phyloP scores from a whole-genome alignment of 225 moss, liverwort and hornwort species.

The Sphagnum tenellum region DNA sequence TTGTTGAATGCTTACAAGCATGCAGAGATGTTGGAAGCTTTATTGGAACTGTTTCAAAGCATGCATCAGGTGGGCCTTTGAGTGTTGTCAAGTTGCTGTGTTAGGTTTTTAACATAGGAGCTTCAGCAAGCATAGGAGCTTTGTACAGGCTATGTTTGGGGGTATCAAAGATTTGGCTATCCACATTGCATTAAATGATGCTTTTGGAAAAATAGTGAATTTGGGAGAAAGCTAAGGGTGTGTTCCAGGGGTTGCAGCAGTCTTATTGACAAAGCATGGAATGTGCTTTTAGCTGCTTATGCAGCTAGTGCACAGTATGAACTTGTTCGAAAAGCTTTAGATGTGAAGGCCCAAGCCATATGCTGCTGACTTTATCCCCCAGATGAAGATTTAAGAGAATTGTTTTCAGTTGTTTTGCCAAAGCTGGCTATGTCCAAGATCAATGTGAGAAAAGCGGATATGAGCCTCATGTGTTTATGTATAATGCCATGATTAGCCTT shows the following conservation, averaged over 20 bases:
- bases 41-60: conserved; percentile 12
- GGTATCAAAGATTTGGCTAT: conserved; percentile 14
- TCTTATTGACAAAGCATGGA: conserved; percentile 18
- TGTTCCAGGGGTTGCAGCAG: conserved; percentile 9
- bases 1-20: conserved; percentile 26
- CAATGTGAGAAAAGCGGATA: conserved; percentile 34
- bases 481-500: conserved; percentile 42
- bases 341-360: conserved; percentile 21
- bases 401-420: conserved; percentile 29
- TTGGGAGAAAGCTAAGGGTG: conserved; percentile 19
- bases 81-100: conserved; percentile 25
- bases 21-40: conserved; percentile 24
- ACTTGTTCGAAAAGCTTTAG: conserved; percentile 13
- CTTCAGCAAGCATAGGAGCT: conserved; percentile 18
- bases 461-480: conserved; percentile 37
- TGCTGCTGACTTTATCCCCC: conserved; percentile 21
- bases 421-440: conserved; percentile 30
- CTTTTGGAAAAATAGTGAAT: conserved; percentile 16
- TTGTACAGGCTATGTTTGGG: conserved; percentile 8
- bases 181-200: conserved; percentile 20
- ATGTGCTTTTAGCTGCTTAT: conserved; percentile 18
- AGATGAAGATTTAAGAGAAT: conserved; percentile 21
- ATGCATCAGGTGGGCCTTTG: conserved; percentile 15
- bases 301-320: conserved; percentile 21
- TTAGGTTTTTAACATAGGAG: conserved; percentile 24